Conservation (phyloP, 2,329 filamentous ascomycete species). For the Fusarium annulatum region DNA sequence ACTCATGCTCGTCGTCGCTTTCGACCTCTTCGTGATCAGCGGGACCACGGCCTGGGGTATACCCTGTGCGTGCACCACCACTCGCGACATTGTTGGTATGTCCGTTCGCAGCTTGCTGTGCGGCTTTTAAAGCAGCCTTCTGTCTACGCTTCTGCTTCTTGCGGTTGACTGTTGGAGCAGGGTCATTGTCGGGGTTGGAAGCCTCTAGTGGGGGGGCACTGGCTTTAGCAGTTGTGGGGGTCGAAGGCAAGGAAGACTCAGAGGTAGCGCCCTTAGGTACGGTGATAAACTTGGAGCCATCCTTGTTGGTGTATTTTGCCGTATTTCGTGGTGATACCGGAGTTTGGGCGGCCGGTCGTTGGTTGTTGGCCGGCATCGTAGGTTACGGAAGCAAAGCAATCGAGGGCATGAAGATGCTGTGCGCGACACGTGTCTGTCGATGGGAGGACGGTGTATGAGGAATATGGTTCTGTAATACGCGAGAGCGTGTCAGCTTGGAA, state of each 20-base stretch:
- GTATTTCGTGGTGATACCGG: conserved; percentile 65
- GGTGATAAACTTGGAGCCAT: conserved; percentile 76
- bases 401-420: conserved; percentile 54
- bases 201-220: conserved; percentile 47
- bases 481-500: conserved; percentile 37
- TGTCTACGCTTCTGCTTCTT: conserved; percentile 96
- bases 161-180: conserved; percentile 74
- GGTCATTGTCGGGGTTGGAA: conserved; percentile 41
- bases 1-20: conserved; percentile 66
- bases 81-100: conserved; percentile 50
- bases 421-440: conserved; percentile 47
- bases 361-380: conserved; percentile 65
- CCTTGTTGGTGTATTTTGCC: conserved; percentile 74
- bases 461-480: conserved; percentile 31
- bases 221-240: conserved; percentile 58
- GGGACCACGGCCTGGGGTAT: conserved; percentile 38
- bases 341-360: conserved; percentile 60
- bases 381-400: conserved; percentile 49
- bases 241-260: conserved; percentile 65
- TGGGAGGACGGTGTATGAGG: conserved; percentile 31
- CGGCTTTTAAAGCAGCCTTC: conserved; percentile 81
- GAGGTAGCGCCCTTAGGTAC: conserved; percentile 67
- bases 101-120: conserved; percentile 56
- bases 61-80: conserved; percentile 35
- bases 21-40: conserved; percentile 63